Base-by-base conservation (phyloP, 768 basidiomycete genomes). In the Boletus coccyginus region DNA sequence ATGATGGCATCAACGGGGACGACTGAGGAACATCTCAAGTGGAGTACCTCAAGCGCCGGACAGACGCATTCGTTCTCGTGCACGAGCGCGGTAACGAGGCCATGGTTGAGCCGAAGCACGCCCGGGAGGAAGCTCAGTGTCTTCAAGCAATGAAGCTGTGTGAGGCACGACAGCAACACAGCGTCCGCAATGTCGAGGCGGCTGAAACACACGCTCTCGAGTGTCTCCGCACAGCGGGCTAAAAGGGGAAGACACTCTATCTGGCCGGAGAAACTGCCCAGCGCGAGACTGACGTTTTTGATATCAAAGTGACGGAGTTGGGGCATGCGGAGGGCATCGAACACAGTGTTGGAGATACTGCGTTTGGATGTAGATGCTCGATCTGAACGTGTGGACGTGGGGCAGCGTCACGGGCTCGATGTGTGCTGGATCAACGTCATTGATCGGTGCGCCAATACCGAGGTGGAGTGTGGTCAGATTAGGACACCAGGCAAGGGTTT, bases 41-140 rank as follows among this genome's bases (percentile, higher is more conserved):
- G 65, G 29, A 70, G 61, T 19, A 41, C 54, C 52, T 66, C 56
- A 38, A 70, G 69, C 9, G 42, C 38, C 0, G 69, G 71, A 50
- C 69, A 72, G 3, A 67, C 29, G 3, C 17, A 29, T 32, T 52
- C 31, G n/a, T 31, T 32, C 10, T 32, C 38, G 16, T 52, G 29
- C 12, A 62, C 21, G 17, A 73, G 67, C 36, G 57, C 67, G n/a
- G 56, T 33, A 39, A 71, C 38, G 44, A 70, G 65, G 14, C 65
- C 67, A 14, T 73, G 69, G 39, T 73, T 71, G 39, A 70, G 66
- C n/a, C 69, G 57, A 6, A 73, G 58, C n/a, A 65, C 44, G 13
- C 71, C 65, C 5, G 69, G 69, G 2, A 72, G 53, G 36, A 61
- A 63, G 12, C 52, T 39, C 45, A 72, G 11, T 39, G 47, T 52